Conservation (phyloP, 2,329 filamentous ascomycete species). For the Botrytis pseudocinerea region DNA sequence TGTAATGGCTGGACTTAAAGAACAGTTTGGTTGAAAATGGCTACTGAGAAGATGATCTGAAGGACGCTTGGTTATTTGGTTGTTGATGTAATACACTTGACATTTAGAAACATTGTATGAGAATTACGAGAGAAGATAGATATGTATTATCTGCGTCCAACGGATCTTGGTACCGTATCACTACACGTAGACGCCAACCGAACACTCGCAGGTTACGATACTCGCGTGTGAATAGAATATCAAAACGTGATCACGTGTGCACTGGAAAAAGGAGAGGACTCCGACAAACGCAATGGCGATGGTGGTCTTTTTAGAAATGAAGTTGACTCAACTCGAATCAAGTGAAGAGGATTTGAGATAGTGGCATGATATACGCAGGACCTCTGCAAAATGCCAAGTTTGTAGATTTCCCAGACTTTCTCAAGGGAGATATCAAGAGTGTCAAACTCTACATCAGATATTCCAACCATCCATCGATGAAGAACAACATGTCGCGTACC, state of each 20-base stretch:
- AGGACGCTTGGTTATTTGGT: neutral
- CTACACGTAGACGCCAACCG: neutral
- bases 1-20: slow-evolving; percentile 23
- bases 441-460: neutral
- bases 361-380: neutral
- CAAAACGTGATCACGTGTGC: neutral
- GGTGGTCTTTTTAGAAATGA: neutral
- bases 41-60: neutral
- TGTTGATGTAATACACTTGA: neutral
- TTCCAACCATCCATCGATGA: neutral
- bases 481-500: neutral
- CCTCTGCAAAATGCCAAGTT: neutral
- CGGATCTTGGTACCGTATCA: neutral
- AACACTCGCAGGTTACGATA: neutral
- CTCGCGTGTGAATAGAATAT: neutral
- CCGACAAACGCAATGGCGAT: neutral
- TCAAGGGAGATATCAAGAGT: neutral
- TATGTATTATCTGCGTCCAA: too few relatives aligned
- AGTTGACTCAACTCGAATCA: neutral
- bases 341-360: neutral
- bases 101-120: neutral
- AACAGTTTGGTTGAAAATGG: neutral
- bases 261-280: neutral
- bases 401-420: neutral
- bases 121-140: too few relatives aligned